These are phyloP conservation scores for Delphinella strobiligena DNA, from an alignment of 2,329 filamentous ascomycete genomes.

Conservation along the genomic window DNA sequence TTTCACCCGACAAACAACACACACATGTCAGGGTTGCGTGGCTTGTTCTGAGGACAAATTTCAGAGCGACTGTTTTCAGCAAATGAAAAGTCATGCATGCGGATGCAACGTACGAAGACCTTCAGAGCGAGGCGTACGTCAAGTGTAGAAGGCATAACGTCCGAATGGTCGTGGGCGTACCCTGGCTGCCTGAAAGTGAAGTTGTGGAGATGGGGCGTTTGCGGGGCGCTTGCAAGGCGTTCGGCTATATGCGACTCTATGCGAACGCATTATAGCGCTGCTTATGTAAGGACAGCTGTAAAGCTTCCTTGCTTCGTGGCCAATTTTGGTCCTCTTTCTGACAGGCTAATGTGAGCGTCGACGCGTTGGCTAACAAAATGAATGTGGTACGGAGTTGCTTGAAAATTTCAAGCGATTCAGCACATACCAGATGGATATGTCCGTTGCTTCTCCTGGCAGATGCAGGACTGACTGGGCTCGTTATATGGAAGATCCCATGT, in stretches of 20 bases:
- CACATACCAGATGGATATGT: constrained; percentile 50
- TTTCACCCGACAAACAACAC: too few relatives aligned
- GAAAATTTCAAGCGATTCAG: constrained; percentile 39
- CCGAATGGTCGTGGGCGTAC: too few relatives aligned
- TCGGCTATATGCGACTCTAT: not conserved
- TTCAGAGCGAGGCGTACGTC: too few relatives aligned
- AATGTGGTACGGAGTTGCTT: constrained; percentile 23
- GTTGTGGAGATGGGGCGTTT: not conserved
- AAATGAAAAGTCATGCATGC: too few relatives aligned
- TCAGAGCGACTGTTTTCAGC: too few relatives aligned
- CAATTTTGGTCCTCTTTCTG: not conserved
- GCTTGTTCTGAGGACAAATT: too few relatives aligned
- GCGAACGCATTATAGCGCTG: not conserved
- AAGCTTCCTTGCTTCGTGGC: not conserved
- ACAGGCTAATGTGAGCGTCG: not conserved
- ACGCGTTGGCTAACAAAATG: constrained; percentile 16
- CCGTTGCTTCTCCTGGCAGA: constrained; percentile 59
- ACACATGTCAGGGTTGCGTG: too few relatives aligned
- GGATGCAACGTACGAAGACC: too few relatives aligned
- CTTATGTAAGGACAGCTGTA: not conserved
- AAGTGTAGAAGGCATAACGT: too few relatives aligned
- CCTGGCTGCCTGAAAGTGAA: not conserved
- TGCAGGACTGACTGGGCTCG: constrained; percentile 55
- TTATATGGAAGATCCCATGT: constrained; percentile 81
- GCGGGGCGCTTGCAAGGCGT: too few relatives aligned